Base-by-base conservation (phyloP, 2,329 filamentous ascomycete species). In the Biscogniauxia marginata region DNA sequence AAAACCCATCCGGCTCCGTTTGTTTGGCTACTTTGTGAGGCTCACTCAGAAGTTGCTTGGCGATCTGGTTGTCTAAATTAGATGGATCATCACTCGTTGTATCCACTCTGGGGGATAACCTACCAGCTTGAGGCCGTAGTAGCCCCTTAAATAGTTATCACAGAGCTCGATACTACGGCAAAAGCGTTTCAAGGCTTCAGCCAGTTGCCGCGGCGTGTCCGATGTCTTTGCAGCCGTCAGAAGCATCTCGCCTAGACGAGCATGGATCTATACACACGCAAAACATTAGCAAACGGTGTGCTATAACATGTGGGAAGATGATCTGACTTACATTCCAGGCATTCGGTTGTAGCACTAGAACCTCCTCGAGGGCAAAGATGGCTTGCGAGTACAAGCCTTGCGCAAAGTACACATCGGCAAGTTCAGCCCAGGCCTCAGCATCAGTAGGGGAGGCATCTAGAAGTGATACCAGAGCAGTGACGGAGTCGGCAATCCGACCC, bases 81-180 rank as follows among this genome's bases (percentile, higher is more conserved):
- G 57, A 39, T 39, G 30, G 39, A 20, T 46, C 30, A 46, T 53
- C 43, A 53, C 22, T 47, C 7, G 18, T 13, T 44, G 18, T 52
- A 13, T 46, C 11, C 52, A 18, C 18, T 19, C 13, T 8, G 30
- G 19, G 46, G 21, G 30, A 45, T 24, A 11, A 67, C 83, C 67
- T 74, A 92, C 88, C 73, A 93, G 73, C 71, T 93, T 95, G 57
- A 99, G 77, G 6, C 95, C 95, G 73, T 96, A 98, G 72, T 92
- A 96, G 1, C 93, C 95, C 59, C 95, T 86, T 59, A 98, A 74
- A 71, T 97, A 98, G 70, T 92, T 87, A 65, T 97, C 90, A 69
- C 95, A 98, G 52, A 99, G 83, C 75, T 99, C 95, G 62, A 98
- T 85, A 68, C 92, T 95, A 66, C 95, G 85, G 70, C 89, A 90